Conservation (phyloP, 805 yeast genomes). For the Starmerella scarabaei region DNA sequence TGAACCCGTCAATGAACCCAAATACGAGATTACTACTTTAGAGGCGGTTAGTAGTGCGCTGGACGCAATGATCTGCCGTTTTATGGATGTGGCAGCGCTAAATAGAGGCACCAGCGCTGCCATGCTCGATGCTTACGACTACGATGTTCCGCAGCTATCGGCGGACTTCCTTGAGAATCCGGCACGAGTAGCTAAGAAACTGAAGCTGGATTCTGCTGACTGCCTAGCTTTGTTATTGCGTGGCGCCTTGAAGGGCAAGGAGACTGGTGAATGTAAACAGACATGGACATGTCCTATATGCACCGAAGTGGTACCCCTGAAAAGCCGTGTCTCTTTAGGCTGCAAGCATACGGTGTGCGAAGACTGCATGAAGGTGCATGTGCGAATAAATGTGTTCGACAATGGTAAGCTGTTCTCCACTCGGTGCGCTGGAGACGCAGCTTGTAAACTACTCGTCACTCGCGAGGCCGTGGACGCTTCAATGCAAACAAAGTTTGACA, state of each 20-base stretch:
- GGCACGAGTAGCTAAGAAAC: slow-evolving; percentile 2
- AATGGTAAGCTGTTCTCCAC: slow-evolving; percentile 31
- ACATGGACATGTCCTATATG: slow-evolving; percentile 8
- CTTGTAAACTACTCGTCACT: slow-evolving; percentile 34
- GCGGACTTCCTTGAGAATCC: slow-evolving; percentile 5
- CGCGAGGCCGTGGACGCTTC: slow-evolving; percentile 24
- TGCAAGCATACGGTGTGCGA: slow-evolving; percentile 66
- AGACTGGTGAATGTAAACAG: neutral
- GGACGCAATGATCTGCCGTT: neutral
- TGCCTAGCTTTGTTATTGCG: slow-evolving; percentile 1
- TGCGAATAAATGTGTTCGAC: slow-evolving; percentile 32
- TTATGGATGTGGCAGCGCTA: slow-evolving; percentile 7
- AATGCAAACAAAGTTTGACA: neutral
- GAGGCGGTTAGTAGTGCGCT: neutral
- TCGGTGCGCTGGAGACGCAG: slow-evolving; percentile 50
- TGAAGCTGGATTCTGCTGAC: neutral
- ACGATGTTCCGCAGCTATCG: slow-evolving; percentile 10
- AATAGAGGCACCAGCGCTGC: neutral
- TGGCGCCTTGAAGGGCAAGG: slow-evolving; percentile 9
- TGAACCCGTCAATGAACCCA: neutral
- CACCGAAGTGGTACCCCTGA: neutral
- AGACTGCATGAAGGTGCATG: slow-evolving; percentile 53
- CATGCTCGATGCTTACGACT: slow-evolving; percentile 10
- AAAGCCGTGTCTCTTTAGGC: slow-evolving; percentile 26
- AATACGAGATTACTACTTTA: neutral